Base-by-base conservation (phyloP, 208 protist species). In the Leishmania turanica region DNA sequence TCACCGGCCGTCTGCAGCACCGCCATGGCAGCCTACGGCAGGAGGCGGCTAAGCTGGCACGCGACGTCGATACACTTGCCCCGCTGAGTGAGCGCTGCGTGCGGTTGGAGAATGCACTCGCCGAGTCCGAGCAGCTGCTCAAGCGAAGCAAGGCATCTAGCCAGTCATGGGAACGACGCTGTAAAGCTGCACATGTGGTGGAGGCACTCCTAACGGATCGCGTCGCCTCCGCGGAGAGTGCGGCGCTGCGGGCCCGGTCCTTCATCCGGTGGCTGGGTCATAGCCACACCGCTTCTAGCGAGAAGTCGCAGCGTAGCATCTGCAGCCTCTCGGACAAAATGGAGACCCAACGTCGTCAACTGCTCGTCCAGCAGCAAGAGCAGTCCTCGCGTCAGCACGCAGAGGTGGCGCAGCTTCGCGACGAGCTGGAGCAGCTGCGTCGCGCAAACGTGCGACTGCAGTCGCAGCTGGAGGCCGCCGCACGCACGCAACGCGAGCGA, bases 41-140 rank as follows among this genome's bases (percentile, higher is more conserved):
- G 0, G 85, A 87, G 81, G 45, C 79, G 8, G 49, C 45, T 31
- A 75, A 60, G 24, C 80, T 89, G 17, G 47, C 42, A 21, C 37
- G 64, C 7, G 80, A 90, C 13, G 75, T 89, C 13, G n/a, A 53
- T 45, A 71, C 87, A 17, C 58, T 92, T 13, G 68, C 84, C 4
- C 84, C 89, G 15, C 77, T 92, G 58, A 85, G 82, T 51, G 87
- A 87, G 60, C 75, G 78, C 4, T 84, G 88, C 15, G 53, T 87
- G 75, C 66, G 62, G 27, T 40, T 90, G 24, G 79, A 89, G 73
- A 78, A 84, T 19, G 56, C 78, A n/a, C 78, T 84, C 1, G 51
- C 84, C 34, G 49, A 77, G 45, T 58, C 79, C 1, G 27, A 72
- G 49, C 56, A 72, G 56, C 73, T 73, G 53, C 68, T 88, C 13